Evolutionary conservation across 371 early-diverging fungal genomes (phyloP).

Genomic region (Parasitella parasitica): DNA sequence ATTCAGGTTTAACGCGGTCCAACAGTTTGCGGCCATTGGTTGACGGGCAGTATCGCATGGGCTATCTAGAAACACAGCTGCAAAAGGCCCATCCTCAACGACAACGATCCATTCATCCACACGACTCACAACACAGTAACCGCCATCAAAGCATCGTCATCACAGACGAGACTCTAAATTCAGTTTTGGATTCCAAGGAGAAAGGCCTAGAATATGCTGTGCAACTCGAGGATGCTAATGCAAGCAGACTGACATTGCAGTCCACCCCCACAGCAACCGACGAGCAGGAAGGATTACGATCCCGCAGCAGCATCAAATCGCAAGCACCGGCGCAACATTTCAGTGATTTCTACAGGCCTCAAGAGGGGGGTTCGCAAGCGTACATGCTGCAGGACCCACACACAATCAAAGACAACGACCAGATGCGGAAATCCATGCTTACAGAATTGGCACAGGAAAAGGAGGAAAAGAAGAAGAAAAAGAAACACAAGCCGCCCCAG

Average conservation of each 20-base stretch:
- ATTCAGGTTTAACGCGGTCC: conserved; percentile 31
- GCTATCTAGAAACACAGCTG: conserved; percentile 8
- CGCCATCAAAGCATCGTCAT: neutral
- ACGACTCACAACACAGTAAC: neutral
- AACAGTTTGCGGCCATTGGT: conserved; percentile 36
- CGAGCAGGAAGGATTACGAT: neutral
- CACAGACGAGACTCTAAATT: neutral
- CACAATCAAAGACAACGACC: conserved; percentile 3
- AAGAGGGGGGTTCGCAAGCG: neutral
- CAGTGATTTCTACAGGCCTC: neutral
- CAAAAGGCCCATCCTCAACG: neutral
- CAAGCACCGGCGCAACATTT: neutral
- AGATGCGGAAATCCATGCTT: neutral
- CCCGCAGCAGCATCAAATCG: neutral
- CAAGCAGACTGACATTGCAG: neutral
- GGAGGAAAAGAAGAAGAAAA: conserved; percentile 25
- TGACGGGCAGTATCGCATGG: conserved; percentile 29
- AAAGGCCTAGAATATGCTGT: neutral
- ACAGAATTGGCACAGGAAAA: conserved; percentile 10
- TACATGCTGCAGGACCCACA: conserved; percentile 4
- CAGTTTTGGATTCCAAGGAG: neutral
- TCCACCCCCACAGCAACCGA: neutral
- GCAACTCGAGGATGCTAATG: neutral
- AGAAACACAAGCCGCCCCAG: conserved; percentile 7
- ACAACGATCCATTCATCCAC: neutral